A percentile compares a stretch with the other conserved stretches of the same genome.
These are phyloP conservation scores for Schizochytrium sp. DNA, from an alignment of 108 stramenopile species.

Conservation along the genomic window DNA sequence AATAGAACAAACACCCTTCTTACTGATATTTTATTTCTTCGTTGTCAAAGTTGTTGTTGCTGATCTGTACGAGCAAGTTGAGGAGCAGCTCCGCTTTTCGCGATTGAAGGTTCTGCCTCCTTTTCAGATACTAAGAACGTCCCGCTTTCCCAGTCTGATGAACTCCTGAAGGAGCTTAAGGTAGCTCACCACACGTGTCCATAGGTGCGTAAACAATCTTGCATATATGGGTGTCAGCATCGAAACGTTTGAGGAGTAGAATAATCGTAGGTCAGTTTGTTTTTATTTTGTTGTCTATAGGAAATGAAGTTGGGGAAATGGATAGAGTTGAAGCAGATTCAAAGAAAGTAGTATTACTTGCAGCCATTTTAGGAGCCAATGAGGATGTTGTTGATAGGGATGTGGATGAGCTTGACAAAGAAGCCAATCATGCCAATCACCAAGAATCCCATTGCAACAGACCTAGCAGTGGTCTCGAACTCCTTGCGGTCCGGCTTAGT, in stretches of 20 bases:
- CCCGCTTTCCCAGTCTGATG: no score
- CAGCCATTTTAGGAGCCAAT: slow-evolving; percentile 64
- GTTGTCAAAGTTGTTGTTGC: no score
- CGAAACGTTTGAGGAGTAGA: neutral
- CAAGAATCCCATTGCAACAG: slow-evolving; percentile 94
- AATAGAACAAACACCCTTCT: no score
- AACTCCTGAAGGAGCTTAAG: no score
- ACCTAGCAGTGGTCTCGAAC: slow-evolving; percentile 89
- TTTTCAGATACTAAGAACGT: no score
- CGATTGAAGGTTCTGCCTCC: no score
- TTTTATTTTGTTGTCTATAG: neutral
- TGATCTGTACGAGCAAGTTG: no score
- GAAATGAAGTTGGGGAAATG: neutral
- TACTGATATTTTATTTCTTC: no score
- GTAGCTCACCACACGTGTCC: no score
- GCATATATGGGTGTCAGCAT: no score
- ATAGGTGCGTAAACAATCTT: no score
- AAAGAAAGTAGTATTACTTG: neutral
- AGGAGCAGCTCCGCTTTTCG: no score
- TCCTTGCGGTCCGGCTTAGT: slow-evolving; percentile 99
- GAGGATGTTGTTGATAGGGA: slow-evolving; percentile 99
- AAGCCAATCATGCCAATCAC: slow-evolving; percentile 99
- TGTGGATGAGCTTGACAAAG: slow-evolving; percentile 99
- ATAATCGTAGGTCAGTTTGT: neutral
- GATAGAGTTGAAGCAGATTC: neutral